A percentile compares a stretch with the other conserved stretches of the same genome.
These are phyloP conservation scores for Yarrowia phangngaensis DNA, from an alignment of 805 yeast genomes.

Conservation along the genomic window DNA sequence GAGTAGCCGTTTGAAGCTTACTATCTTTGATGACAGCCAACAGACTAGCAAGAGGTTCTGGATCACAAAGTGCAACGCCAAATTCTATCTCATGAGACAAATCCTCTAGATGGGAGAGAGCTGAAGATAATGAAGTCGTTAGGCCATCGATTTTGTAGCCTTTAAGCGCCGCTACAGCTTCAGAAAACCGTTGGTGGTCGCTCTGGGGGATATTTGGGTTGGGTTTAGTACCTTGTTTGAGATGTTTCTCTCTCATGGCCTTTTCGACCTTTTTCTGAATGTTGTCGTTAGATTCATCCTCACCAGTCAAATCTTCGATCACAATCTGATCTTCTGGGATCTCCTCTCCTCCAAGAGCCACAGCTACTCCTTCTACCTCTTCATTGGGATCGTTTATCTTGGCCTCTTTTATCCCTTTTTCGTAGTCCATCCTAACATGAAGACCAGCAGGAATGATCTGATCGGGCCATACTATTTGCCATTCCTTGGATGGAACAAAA, in stretches of 20 bases:
- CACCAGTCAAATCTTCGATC: constrained; percentile 15
- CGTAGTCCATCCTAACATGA: constrained; percentile 67
- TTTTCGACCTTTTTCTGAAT: constrained; percentile 17
- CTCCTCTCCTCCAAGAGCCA: constrained; percentile 18
- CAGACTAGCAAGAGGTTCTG: neutral
- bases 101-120: constrained; percentile 11
- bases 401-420: constrained; percentile 66
- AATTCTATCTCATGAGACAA: constrained; percentile 24
- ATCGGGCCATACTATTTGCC: constrained; percentile 64
- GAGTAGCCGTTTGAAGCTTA: constrained; percentile 29
- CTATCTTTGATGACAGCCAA: neutral
- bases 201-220: constrained; percentile 13
- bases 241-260: constrained; percentile 17
- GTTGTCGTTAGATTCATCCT: constrained; percentile 4
- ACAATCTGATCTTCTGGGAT: constrained; percentile 3
- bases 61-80: constrained; percentile 14
- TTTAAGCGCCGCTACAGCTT: constrained; percentile 4
- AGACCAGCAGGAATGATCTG: constrained; percentile 77
- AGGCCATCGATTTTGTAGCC: constrained; percentile 1
- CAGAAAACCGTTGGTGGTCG: constrained; percentile 13
- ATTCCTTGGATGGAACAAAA: constrained; percentile 60
- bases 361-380: constrained; percentile 25
- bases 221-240: constrained; percentile 20
- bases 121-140: neutral
- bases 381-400: constrained; percentile 46